These are phyloP conservation scores for Aspergillus hancockii DNA, from an alignment of 495 filamentous ascomycete species.

Conservation along the genomic window DNA sequence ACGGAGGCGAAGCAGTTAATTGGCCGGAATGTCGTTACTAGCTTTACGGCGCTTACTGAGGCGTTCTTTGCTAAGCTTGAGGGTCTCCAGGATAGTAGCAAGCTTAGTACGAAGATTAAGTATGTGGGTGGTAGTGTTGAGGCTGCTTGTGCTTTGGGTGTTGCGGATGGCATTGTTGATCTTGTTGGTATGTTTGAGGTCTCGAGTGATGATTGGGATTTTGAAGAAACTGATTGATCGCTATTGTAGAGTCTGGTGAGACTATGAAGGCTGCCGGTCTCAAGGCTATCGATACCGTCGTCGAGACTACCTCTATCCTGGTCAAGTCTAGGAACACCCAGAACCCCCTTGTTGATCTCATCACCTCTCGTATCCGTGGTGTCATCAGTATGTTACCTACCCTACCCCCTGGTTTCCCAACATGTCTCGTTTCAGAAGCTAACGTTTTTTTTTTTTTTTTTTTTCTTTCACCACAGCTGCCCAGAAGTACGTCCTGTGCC, in stretches of 20 bases:
- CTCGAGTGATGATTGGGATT: background rate
- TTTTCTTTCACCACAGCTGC: conserved; percentile 71
- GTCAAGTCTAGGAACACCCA: conserved; percentile 90
- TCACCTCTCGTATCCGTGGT: conserved; percentile 80
- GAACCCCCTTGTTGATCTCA: conserved; percentile 76
- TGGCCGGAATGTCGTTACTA: conserved; percentile 93
- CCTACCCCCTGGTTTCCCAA: background rate
- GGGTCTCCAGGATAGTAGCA: conserved; percentile 33
- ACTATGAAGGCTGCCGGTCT: conserved; percentile 98
- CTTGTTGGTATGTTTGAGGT: conserved; percentile 68
- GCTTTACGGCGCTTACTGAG: conserved; percentile 80
- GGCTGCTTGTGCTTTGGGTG: conserved; percentile 91
- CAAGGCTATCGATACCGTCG: conserved; percentile 91
- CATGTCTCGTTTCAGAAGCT: background rate
- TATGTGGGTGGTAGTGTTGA: conserved; percentile 95
- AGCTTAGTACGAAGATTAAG: conserved; percentile 70
- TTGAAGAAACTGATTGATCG: background rate
- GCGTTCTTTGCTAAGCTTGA: conserved; percentile 83
- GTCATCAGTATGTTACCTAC: conserved; percentile 72
- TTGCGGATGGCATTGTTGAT: conserved; percentile 96
- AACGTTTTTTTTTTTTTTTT: background rate
- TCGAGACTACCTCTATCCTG: conserved; percentile 81
- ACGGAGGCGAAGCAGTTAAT: conserved; percentile 71
- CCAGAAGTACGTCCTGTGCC: conserved; percentile 90
- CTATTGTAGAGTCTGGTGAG: conserved; percentile 81